Evolutionary conservation across 2,329 filamentous ascomycete genomes (phyloP), one percentile per base, ranked within the genome.

Genomic region (Hypocreales sp.): DNA sequence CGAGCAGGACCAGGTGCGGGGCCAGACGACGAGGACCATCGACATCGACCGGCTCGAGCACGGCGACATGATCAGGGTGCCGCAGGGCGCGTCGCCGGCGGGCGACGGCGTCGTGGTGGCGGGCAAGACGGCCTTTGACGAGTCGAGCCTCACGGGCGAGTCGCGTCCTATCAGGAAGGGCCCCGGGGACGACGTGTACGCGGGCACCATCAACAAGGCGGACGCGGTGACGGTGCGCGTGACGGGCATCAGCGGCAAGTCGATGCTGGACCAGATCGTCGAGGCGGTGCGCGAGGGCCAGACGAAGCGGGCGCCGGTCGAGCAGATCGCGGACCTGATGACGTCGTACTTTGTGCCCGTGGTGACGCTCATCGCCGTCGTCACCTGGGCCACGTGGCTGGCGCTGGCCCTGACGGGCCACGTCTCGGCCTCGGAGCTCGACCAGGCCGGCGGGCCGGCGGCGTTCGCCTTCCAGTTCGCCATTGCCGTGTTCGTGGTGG

Each of bases 111-210:
- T 64, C 33, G 39, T 92, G 35, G 55, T 72, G 34, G 49, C 64
- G 34, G 74, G 70, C 4, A 62, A 71, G 26, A 72, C 70, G 24
- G 65, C 60, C 26, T 93, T 94, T 42, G 83, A 94, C 44, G 87
- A 95, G 48, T 86, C 83, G 8, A 92, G 83, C 34, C 60, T 95
- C 33, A 94, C 87, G 2, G 79, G 79, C 28, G 79, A 86, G 51
- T 79, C 79, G 10, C 64, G 66, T 6, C 66, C 66, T 1, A 67
- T 84, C 30, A 63, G 61, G 41, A 86, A 86, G 51, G 35, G 27
- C 0, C 39, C 55, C 3, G 74, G 72, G 4, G 78, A 82, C 32
- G 55, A 59, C 11, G 72, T 84, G 3, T 84, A 66, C 39, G 70
- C 78, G 1, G 79, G 79, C 11, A 84, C 80, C 0, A 61, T 84